Base-by-base conservation (phyloP, 2,329 filamentous ascomycete species). In the Dendrostoma leiphaemia region DNA sequence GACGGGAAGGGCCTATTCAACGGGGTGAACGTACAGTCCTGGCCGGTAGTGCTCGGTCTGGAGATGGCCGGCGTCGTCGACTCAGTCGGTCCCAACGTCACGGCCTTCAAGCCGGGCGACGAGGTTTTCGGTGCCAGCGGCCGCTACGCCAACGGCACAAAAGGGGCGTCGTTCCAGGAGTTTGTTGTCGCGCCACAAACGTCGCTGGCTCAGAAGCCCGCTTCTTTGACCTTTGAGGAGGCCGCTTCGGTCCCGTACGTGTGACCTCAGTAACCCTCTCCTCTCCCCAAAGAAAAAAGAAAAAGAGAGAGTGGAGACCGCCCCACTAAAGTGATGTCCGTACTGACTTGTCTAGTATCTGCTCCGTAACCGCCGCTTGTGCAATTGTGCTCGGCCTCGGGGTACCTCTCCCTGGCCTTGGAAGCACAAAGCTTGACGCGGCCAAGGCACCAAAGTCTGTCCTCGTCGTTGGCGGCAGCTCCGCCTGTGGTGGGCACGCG, bases 401-500 rank as follows among this genome's bases (percentile, higher is more conserved):
- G 9, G 51, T 67, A 8, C 48, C 61, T 6, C 49, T 70, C 1
- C 67, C 67, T 10, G 58, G 59, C 23, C 59, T 68, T 15, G 34
- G 51, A 6, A 47, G 53, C 13, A 32, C 24, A n/a, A 46, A 49
- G 7, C 15, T 24, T 3, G 13, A 38, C 35, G 19, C 31, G 15
- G 17, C 28, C 24, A 43, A 58, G 17, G 28, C 23, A 17, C 57
- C 40, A 15, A 52, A 54, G 47, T 69, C 68, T 0, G 59, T 72
- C 28, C 67, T 74, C 2, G 61, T 74, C 12, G 60, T 72, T 0
- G 69, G 70, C 31, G 71, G 67, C 19, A 68, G 67, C 52, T 71
- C 70, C 6, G 62, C 59, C 3, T 58, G 68, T 32, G 71, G 70
- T 5, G 59, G 64, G 2, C 60, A 63, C 3, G 65, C 65, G 13